A percentile compares a stretch with the other conserved stretches of the same genome.
Conservation (phyloP, 805 yeast genomes). For the Pichia heedii region DNA sequence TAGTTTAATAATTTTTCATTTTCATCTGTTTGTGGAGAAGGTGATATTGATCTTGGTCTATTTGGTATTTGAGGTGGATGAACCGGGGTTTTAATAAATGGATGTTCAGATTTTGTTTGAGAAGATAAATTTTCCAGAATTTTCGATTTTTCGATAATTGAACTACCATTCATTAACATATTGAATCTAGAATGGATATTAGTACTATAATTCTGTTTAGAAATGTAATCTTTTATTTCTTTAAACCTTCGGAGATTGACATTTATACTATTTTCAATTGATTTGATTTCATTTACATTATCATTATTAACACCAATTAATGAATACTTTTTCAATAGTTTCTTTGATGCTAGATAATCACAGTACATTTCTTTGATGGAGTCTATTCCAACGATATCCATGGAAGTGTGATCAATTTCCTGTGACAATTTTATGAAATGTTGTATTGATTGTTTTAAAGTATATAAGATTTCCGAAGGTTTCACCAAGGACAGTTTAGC, state of each 20-base stretch:
- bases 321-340: conserved; percentile 1
- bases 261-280: not conserved
- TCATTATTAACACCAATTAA: not conserved
- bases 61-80: not conserved
- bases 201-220: not conserved
- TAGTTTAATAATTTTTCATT: not conserved
- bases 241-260: conserved; percentile 2
- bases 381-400: conserved; percentile 3
- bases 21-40: not conserved
- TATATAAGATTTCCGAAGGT: not conserved
- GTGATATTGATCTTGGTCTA: conserved; percentile 1
- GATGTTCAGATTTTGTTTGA: not conserved
- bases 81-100: not conserved
- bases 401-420: not conserved
- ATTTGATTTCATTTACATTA: not conserved
- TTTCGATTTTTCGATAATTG: conserved; percentile 5
- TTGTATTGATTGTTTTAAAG: not conserved
- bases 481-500: not conserved
- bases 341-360: not conserved
- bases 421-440: not conserved
- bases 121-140: conserved; percentile 1
- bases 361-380: conserved; percentile 3
- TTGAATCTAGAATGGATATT: conserved; percentile 6
- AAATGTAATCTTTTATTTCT: conserved; percentile 3
- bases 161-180: conserved; percentile 5